These are phyloP conservation scores for Leucogyrophana mollusca DNA, from an alignment of 768 basidiomycete genomes.

Conservation along the genomic window DNA sequence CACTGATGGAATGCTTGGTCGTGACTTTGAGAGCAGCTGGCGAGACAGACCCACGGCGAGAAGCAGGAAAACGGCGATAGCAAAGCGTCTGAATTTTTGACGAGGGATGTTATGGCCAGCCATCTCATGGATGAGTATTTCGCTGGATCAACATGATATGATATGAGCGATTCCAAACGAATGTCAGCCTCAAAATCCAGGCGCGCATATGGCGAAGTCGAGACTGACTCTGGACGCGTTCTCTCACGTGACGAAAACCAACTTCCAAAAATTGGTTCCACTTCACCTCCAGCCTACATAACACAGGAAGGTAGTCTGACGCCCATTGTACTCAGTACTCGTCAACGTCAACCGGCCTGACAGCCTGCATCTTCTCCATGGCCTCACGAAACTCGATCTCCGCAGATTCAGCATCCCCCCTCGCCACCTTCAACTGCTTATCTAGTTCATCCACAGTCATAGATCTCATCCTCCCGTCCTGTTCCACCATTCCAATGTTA, in stretches of 20 bases:
- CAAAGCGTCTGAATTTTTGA: slow-evolving; percentile 15
- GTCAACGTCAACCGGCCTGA: slow-evolving; percentile 46
- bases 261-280: neutral
- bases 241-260: slow-evolving; percentile 9
- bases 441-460: slow-evolving; percentile 77
- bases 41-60: slow-evolving; percentile 18
- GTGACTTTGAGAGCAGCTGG: slow-evolving; percentile 6
- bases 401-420: slow-evolving; percentile 67
- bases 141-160: no score
- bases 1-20: neutral
- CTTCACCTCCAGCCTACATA: no score
- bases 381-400: slow-evolving; percentile 74
- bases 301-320: no score
- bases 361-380: slow-evolving; percentile 65
- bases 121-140: slow-evolving; percentile 17
- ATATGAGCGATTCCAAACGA: no score
- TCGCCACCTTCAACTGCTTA: slow-evolving; percentile 67
- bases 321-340: slow-evolving; percentile 29
- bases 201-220: no score
- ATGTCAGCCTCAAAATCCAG: no score
- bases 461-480: slow-evolving; percentile 37
- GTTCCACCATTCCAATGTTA: slow-evolving; percentile 54
- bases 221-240: slow-evolving; percentile 3
- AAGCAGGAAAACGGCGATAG: slow-evolving; percentile 20
- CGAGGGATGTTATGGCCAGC: slow-evolving; percentile 12